Evolutionary conservation across 2,329 filamentous ascomycete genomes (phyloP).

Genomic region (Fusarium tjaetaba): DNA sequence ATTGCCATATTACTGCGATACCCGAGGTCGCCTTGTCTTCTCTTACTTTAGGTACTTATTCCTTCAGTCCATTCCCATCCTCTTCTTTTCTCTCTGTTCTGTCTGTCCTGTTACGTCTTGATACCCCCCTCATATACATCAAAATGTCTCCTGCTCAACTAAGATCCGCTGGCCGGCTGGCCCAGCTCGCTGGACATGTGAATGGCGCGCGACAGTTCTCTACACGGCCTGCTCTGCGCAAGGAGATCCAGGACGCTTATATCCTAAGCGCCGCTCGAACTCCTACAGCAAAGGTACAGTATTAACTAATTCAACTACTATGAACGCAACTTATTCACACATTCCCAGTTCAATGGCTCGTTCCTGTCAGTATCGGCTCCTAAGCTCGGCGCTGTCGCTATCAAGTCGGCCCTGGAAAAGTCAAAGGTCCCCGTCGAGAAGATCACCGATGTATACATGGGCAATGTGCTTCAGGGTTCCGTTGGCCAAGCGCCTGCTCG

Average conservation of each 20-base stretch:
- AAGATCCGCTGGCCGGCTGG: slow-evolving; percentile 48
- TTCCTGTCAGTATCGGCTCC: slow-evolving; percentile 85
- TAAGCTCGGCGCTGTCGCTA: slow-evolving; percentile 88
- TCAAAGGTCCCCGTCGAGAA: slow-evolving; percentile 82
- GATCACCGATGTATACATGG: slow-evolving; percentile 96
- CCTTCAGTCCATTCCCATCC: slow-evolving; percentile 1
- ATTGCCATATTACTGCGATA: slow-evolving; percentile 19
- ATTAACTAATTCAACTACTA: background rate
- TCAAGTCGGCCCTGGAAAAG: slow-evolving; percentile 89
- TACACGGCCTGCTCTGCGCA: slow-evolving; percentile 53
- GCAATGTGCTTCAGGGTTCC: slow-evolving; percentile 86
- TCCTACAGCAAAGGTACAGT: slow-evolving; percentile 81
- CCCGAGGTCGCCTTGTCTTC: slow-evolving; percentile 34
- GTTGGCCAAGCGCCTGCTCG: slow-evolving; percentile 92
- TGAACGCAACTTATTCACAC: background rate
- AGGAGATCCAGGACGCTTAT: slow-evolving; percentile 90
- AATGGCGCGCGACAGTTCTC: slow-evolving; percentile 59
- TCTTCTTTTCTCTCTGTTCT: slow-evolving; percentile 2
- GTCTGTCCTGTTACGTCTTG: background rate
- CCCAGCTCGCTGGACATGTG: slow-evolving; percentile 53
- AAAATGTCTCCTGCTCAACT: slow-evolving; percentile 44
- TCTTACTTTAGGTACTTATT: background rate
- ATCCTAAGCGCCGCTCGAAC: slow-evolving; percentile 92
- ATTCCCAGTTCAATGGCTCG: slow-evolving; percentile 86
- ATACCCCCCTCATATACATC: slow-evolving; percentile 15